phyloP scores from a whole-genome alignment of 805 yeast genomes.

The Yamadazyma sp. region DNA sequence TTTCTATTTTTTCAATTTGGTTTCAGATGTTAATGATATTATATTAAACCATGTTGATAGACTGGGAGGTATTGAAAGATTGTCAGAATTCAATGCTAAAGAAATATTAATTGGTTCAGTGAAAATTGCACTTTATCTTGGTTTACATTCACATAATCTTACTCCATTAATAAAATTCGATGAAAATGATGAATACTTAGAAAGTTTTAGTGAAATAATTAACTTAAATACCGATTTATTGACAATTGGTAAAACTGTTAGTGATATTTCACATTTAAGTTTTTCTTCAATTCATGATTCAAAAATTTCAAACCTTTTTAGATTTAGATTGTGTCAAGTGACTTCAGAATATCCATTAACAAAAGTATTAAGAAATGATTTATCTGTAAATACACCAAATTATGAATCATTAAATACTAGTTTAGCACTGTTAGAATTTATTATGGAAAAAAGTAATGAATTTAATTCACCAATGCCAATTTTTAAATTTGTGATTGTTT shows the following conservation, averaged over 20 bases:
- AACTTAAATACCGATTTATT: constrained; percentile 42
- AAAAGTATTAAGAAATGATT: neutral
- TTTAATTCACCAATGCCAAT: constrained; percentile 29
- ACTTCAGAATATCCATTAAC: constrained; percentile 9
- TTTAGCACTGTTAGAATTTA: neutral
- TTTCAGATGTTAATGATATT: constrained; percentile 1
- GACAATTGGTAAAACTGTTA: constrained; percentile 5
- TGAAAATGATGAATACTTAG: constrained; percentile 24
- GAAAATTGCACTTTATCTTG: constrained; percentile 26
- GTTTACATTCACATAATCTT: constrained; percentile 28
- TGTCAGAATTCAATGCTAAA: neutral
- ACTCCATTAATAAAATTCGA: constrained; percentile 27
- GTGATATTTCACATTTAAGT: constrained; percentile 1
- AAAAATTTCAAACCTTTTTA: constrained; percentile 1
- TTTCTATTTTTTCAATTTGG: constrained; percentile 4
- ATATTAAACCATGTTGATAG: constrained; percentile 5
- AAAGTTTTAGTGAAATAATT: constrained; percentile 42
- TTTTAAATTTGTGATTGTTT: constrained; percentile 23
- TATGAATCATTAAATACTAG: neutral
- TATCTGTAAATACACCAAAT: neutral
- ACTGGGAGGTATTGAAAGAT: constrained; percentile 6
- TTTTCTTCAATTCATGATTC: constrained; percentile 3
- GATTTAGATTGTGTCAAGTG: neutral
- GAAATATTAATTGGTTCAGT: constrained; percentile 1
- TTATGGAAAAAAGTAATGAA: constrained; percentile 2